Conservation (phyloP, 2,329 filamentous ascomycete species). For the Botrytis byssoidea region DNA sequence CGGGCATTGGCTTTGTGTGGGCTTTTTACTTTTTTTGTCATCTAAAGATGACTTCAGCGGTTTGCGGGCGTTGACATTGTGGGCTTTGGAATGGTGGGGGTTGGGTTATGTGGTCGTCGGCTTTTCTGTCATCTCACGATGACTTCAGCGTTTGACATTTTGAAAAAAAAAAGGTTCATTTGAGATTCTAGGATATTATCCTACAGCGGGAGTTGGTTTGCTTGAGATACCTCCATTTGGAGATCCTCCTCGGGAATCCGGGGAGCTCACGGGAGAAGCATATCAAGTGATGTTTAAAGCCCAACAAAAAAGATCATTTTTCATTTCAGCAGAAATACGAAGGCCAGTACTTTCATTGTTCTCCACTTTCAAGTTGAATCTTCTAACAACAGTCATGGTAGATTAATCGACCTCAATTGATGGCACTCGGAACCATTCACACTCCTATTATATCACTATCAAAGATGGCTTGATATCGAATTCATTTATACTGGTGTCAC, state of each 20-base stretch:
- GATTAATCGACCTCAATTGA: not conserved
- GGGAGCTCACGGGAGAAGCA: not conserved
- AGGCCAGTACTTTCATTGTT: not conserved
- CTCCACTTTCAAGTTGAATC: not conserved
- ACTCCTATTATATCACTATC: rapidly evolving
- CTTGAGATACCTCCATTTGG: not conserved
- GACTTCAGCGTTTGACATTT: not conserved
- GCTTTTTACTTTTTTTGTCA: not conserved
- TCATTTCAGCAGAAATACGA: not conserved
- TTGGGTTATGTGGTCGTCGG: not conserved
- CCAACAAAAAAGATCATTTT: not conserved
- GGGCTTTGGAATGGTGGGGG: too few species aligned
- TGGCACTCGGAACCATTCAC: not conserved
- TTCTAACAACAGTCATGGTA: not conserved
- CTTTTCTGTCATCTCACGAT: not conserved
- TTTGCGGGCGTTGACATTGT: not conserved
- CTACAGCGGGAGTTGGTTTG: not conserved
- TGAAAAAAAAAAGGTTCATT: not conserved
- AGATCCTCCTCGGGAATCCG: not conserved
- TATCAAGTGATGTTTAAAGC: constrained; percentile 1
- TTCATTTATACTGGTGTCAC: not conserved
- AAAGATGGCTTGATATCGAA: not conserved
- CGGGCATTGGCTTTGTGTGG: not conserved
- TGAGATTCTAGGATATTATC: not conserved
- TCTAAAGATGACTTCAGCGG: not conserved